phyloP scores from a whole-genome alignment of 2,329 filamentous ascomycete genomes.

The Zopfia rhizophila region DNA sequence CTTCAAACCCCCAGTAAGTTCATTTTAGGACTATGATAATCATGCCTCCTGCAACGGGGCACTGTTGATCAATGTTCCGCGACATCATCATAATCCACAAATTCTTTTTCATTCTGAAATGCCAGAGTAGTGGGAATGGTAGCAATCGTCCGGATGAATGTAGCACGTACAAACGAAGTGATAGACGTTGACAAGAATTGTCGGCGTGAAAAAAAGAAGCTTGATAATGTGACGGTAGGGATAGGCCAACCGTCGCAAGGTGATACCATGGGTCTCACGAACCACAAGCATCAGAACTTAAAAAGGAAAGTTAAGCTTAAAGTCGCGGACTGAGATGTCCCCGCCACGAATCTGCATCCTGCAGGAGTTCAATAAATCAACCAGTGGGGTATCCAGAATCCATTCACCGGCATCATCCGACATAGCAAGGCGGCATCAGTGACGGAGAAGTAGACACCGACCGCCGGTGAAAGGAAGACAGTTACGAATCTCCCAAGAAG shows the following conservation, averaged over 20 bases:
- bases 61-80: constrained; percentile 7
- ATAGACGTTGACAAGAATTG: no score
- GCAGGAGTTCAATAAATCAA: constrained; percentile 11
- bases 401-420: neutral
- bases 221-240: no score
- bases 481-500: neutral
- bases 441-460: constrained; percentile 24
- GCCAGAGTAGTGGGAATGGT: no score
- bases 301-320: constrained; percentile 11
- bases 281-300: no score
- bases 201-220: no score
- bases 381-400: constrained; percentile 11
- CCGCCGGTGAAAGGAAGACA: constrained; percentile 13
- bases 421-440: constrained; percentile 7
- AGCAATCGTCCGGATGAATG: no score
- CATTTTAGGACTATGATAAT: neutral
- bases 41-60: constrained; percentile 9
- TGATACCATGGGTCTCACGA: no score
- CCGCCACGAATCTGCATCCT: constrained; percentile 8
- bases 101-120: no score
- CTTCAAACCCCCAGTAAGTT: constrained; percentile 8
- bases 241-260: no score
- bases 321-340: constrained; percentile 4
- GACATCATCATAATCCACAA: no score
- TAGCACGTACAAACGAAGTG: no score